Evolutionary conservation across 768 basidiomycete genomes (phyloP), one percentile per base, ranked within the genome.

Genomic region (Boletus subparvulus): DNA sequence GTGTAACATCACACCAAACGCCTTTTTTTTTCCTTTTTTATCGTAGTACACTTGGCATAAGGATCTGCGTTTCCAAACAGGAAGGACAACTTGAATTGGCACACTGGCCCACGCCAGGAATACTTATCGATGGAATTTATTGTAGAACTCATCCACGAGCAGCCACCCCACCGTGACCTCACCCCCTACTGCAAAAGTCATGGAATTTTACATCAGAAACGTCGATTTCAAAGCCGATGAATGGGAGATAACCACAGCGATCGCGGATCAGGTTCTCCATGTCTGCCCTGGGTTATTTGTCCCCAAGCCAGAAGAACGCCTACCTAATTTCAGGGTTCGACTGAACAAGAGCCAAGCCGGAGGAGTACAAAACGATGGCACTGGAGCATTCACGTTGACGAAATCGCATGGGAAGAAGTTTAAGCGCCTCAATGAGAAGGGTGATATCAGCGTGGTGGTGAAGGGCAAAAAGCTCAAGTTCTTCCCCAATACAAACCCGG

Each of bases 321-420:
- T 45, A 39, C 75, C 87, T 35, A 91, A 92, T 58, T 92, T 91
- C 70, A 61, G 71, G 40, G 80, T 92, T 51, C 63, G 50, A n/a
- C 73, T 91, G n/a, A 79, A 84, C 47, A 64, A 71, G 50, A 78
- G 78, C 58, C 71, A 70, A 51, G 74, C 75, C 0, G 82, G 82
- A n/a, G 82, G 82, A 4, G 75, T 82, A 17, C 73, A 80, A 11
- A 88, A 90, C 66, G 73, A 83, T 61, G 86, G 87, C 1, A 73
- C 65, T 3, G 81, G 80, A 7, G 61, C 51, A 13, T 63, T 81
- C 26, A 61, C 72, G 2, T 64, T 70, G 39, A 60, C 67, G 9
- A 64, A 51, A 37, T 3, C 13, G 12, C 32, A 81, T 30, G 85
- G 80, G 3, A 50, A 52, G 6, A 81, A 73, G 56, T 82, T 92